Evolutionary conservation across 2,329 filamentous ascomycete species (phyloP), one percentile per base, ranked within the genome.

Genomic region (Macroventuria anomochaeta): DNA sequence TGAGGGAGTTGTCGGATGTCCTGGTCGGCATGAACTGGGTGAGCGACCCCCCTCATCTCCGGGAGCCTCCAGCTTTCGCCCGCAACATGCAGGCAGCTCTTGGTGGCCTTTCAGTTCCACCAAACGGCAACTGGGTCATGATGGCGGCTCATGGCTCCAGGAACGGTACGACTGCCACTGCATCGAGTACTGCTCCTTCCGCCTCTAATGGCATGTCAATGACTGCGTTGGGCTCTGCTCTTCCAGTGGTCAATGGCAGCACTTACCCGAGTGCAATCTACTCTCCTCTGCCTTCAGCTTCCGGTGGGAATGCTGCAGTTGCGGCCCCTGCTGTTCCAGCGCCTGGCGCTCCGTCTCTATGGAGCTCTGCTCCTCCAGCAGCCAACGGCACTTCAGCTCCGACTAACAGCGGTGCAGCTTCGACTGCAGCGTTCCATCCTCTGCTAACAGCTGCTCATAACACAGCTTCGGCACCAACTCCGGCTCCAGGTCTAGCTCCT

Each of bases 31-130:
- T 31, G 21, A n/a, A 12, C 8, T 5, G 38, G 31, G 13, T 17
- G 7, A 10, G 4, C 12, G 0, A 43, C 1, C 17, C 23, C n/a
- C 31, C 18, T 1, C 12, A 20, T 8, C 20, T 34, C 6, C 32
- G 32, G 1, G n/a, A 47, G 43, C 43, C 32, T 8, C 13, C 37
- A 5, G 13, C 31, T 1, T 21, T 32, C 2, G 37, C 17, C 10
- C 11, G 13, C n/a, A 53, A 42, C 37, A 12, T 53, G 37, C 12
- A 31, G 20, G 15, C 43, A 12, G 37, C 50, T 7, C 26, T 53
- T 12, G 28, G 40, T 34, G 48, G 40, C 15, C 38, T 48, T 13
- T 5, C 28, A 4, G 21, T 48, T 10, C 21, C 37, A 10, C 25
- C 37, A 3, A 36, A 26, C 11, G 46, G 37, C 15, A 18, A 7